Conservation (phyloP, 805 yeast genomes). For the Candida bentonensis region DNA sequence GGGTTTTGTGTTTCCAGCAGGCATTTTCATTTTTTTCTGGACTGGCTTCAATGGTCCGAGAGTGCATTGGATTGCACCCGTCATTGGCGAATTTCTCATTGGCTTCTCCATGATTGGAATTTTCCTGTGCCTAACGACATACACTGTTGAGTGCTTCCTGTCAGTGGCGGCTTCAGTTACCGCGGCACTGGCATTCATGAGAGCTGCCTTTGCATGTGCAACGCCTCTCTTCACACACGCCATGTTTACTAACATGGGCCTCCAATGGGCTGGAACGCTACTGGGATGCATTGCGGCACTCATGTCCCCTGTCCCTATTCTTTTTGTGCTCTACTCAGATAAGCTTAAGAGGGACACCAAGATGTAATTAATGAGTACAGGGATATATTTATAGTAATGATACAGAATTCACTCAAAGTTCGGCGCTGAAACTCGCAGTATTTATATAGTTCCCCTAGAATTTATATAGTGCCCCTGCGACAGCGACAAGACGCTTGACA, state of each 20-base stretch:
- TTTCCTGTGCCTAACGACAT: slow-evolving; percentile 46
- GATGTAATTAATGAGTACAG: too few species aligned
- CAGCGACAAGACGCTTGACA: too few species aligned
- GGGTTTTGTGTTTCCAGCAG: slow-evolving; percentile 56
- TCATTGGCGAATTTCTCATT: slow-evolving; percentile 39
- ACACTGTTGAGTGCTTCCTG: slow-evolving; percentile 46
- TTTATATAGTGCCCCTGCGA: too few species aligned
- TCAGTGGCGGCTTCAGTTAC: slow-evolving; percentile 48
- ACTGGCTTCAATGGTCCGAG: slow-evolving; percentile 57
- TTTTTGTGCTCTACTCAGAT: slow-evolving; percentile 39
- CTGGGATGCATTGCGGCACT: slow-evolving; percentile 36
- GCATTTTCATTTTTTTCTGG: slow-evolving; percentile 82
- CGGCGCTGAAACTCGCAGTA: too few species aligned
- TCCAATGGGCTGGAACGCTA: slow-evolving; percentile 41
- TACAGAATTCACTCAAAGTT: too few species aligned
- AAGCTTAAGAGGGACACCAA: slow-evolving; percentile 19
- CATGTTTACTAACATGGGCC: slow-evolving; percentile 36
- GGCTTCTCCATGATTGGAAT: slow-evolving; percentile 41
- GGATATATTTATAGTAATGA: too few species aligned
- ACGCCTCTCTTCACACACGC: slow-evolving; percentile 46
- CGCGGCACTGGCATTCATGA: slow-evolving; percentile 47
- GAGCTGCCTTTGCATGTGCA: slow-evolving; percentile 45
- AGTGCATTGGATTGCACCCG: slow-evolving; percentile 52
- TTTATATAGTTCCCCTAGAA: too few species aligned
- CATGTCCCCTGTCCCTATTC: slow-evolving; percentile 42